A percentile compares a stretch with the other conserved stretches of the same genome.
Evolutionary conservation across 2,329 filamentous ascomycete species (phyloP).

Genomic region (Periglandula ipomoeae): DNA sequence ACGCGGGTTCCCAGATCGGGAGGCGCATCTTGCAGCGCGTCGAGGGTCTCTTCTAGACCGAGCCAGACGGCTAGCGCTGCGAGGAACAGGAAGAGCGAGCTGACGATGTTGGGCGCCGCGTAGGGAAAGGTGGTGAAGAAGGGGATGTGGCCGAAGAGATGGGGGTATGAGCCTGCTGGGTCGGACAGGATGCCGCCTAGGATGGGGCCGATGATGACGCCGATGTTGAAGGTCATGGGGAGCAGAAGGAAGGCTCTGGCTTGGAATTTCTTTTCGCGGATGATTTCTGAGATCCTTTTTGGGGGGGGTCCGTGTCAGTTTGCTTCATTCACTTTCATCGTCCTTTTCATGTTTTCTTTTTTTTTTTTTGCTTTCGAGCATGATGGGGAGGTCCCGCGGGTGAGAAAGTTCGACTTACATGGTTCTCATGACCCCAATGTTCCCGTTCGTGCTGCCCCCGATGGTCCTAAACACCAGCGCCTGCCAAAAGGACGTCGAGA

Average conservation of each 20-base stretch:
- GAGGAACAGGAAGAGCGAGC: conserved; percentile 34
- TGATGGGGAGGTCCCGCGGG: no score
- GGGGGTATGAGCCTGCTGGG: conserved; percentile 51
- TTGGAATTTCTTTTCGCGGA: conserved; percentile 55
- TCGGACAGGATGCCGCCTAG: conserved; percentile 61
- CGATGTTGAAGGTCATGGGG: conserved; percentile 64
- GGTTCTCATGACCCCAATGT: no score
- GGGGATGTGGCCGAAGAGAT: conserved; percentile 36
- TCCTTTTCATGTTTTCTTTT: no score
- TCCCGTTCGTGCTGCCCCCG: no score
- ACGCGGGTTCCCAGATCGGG: conserved; percentile 34
- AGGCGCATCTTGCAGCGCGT: no score
- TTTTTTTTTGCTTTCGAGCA: no score
- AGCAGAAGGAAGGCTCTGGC: conserved; percentile 68
- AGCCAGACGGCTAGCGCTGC: conserved; percentile 38
- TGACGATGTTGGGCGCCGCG: conserved; percentile 45
- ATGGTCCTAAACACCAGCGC: no score
- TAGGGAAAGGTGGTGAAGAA: conserved; percentile 44
- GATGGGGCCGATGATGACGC: conserved; percentile 62
- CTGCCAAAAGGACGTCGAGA: no score
- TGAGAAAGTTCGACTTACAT: no score
- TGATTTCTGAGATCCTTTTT: conserved; percentile 61
- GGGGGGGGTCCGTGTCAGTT: conserved; percentile 6
- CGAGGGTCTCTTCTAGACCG: conserved; percentile 44
- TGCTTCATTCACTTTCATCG: no score